Evolutionary conservation across 1,284 basidiomycete species (phyloP).

Genomic region (Fereydounia khargensis): DNA sequence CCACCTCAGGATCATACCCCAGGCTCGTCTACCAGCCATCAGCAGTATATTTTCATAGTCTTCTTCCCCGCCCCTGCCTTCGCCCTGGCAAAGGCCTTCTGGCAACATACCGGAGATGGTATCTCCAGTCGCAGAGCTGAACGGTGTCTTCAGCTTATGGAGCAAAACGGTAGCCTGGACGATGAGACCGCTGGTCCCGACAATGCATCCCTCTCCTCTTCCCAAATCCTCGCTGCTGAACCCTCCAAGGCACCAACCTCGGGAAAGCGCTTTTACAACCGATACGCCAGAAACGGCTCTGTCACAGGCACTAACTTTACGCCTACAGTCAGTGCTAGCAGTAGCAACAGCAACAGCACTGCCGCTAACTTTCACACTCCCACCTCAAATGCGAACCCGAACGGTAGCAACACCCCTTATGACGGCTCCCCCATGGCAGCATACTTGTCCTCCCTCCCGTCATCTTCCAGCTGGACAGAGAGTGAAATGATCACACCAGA

Average conservation of each 20-base stretch:
- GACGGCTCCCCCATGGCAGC: background rate
- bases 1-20: background rate
- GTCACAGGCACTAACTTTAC: conserved; percentile 4
- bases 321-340: conserved; percentile 14
- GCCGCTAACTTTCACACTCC: conserved; percentile 20
- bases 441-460: no score
- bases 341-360: conserved; percentile 13
- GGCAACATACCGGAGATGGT: conserved; percentile 91
- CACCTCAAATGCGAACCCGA: no score
- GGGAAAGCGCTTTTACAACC: conserved; percentile 35
- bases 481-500: conserved; percentile 60
- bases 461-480: no score
- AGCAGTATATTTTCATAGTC: conserved; percentile 65
- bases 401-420: conserved; percentile 2
- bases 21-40: background rate
- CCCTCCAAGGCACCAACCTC: background rate
- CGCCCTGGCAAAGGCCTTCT: conserved; percentile 80
- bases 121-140: conserved; percentile 86
- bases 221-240: background rate
- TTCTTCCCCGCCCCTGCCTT: conserved; percentile 71
- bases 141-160: conserved; percentile 64
- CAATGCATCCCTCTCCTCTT: background rate
- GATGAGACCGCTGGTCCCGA: conserved; percentile 1
- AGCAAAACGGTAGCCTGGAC: conserved; percentile 22
- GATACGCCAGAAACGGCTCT: conserved; percentile 28